These are phyloP conservation scores for Xylaria curta DNA, from an alignment of 495 filamentous ascomycete genomes.

Conservation along the genomic window DNA sequence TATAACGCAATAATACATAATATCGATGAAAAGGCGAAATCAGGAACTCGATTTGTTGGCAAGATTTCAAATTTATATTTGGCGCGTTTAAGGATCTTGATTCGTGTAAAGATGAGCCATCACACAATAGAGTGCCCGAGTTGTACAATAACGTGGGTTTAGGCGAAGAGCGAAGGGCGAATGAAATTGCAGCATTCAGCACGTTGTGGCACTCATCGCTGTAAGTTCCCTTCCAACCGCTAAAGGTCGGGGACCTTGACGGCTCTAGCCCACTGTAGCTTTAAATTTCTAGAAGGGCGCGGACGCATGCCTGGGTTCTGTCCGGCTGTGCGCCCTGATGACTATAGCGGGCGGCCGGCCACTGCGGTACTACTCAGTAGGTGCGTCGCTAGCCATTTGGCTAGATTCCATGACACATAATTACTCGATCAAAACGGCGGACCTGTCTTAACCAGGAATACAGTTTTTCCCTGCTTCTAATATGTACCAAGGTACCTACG, in stretches of 20 bases:
- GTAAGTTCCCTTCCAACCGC: neutral
- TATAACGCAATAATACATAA: slow-evolving; percentile 14
- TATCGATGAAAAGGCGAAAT: slow-evolving; percentile 1
- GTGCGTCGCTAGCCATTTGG: slow-evolving; percentile 19
- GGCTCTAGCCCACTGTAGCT: neutral
- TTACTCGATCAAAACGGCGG: slow-evolving; percentile 56
- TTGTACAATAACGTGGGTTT: neutral
- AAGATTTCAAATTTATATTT: neutral
- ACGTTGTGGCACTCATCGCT: neutral
- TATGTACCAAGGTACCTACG: slow-evolving; percentile 10
- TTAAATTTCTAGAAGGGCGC: neutral
- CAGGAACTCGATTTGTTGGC: neutral
- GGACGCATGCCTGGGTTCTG: neutral
- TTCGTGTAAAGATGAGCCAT: neutral
- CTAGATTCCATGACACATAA: slow-evolving; percentile 56
- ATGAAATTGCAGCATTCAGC: neutral
- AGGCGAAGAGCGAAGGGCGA: neutral
- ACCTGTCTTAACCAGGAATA: slow-evolving; percentile 33
- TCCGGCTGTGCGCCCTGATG: neutral
- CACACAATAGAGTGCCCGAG: neutral
- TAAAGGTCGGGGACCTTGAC: neutral
- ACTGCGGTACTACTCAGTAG: neutral
- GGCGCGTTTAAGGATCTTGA: neutral
- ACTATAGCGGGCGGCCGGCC: slow-evolving; percentile 8
- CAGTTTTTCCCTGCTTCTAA: slow-evolving; percentile 33